Percentiles rank a stretch among this genome's conserved stretches.
Conservation (phyloP, 176 grass and related monocot genomes). For the Zoysia japonica region DNA sequence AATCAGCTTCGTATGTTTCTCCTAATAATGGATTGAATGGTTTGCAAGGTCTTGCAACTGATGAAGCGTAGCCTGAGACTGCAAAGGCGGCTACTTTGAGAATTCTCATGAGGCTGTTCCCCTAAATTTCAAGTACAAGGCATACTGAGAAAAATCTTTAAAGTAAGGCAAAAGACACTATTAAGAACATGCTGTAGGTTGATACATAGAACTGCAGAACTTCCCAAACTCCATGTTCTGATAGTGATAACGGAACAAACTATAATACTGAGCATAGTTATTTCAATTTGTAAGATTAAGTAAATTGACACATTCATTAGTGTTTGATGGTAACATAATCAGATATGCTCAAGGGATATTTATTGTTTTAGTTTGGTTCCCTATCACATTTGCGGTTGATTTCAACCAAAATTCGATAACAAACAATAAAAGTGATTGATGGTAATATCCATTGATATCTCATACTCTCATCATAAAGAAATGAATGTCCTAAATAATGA, state of each 20-base stretch:
- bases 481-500: not conserved
- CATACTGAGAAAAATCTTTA: slow-evolving; percentile 25
- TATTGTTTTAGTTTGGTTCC: slow-evolving; percentile 15
- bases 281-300: slow-evolving; percentile 5
- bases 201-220: not conserved
- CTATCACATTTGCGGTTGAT: slow-evolving; percentile 24
- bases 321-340: not conserved
- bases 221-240: no score
- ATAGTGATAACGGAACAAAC: not conserved
- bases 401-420: not conserved
- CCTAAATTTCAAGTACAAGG: slow-evolving; percentile 58
- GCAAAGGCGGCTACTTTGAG: slow-evolving; percentile 96
- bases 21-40: slow-evolving; percentile 96
- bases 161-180: not conserved
- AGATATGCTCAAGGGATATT: not conserved
- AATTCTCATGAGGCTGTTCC: slow-evolving; percentile 87
- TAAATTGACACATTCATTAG: slow-evolving; percentile 13
- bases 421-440: slow-evolving; percentile 28
- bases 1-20: slow-evolving; percentile 96
- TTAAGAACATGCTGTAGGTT: slow-evolving; percentile 7
- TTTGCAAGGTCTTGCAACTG: slow-evolving; percentile 82
- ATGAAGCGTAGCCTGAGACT: slow-evolving; percentile 88
- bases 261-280: slow-evolving; percentile 19
- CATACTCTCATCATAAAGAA: slow-evolving; percentile 8
- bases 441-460: not conserved